Evolutionary conservation across 1,284 basidiomycete species (phyloP), one percentile per base, ranked within the genome.

Genomic region (Pisolithus thermaeus): DNA sequence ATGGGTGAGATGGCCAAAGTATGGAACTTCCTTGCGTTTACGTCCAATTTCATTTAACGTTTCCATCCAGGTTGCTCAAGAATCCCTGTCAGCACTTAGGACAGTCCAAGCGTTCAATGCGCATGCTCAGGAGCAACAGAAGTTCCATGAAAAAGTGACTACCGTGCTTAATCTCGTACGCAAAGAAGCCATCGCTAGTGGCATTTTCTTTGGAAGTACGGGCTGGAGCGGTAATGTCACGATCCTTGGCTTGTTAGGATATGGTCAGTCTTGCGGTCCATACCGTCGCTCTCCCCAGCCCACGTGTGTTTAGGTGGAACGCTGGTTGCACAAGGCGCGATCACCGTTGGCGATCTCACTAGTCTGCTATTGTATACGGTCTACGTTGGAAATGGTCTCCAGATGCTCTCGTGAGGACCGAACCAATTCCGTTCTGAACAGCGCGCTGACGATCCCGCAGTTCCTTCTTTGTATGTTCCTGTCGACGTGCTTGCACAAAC

Each of bases 161-260:
- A 69, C 70, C 4, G 90, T 98, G 5, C 80, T 96, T 20, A 67
- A 74, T 4, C 79, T 98, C 46, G 90, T 89, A 16, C 83, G 82
- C 57, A 91, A 87, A 62, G 96, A 99, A 71, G 93, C 96, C 0
- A 76, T 90, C 55, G 95, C 95, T 0, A 88, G 84, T 48, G 95
- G 90, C 14, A 85, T 94, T 54, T 98, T 97, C 73, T 97, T 92
- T 68, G 95, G 92, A 14, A 83, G 84, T 51, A 96, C 91, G 0
- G 94, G 94, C 0, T 91, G 95, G 80, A 93, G 93, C 47, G 97
- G 97, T 9, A 99, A 99, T 67, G 78, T 97, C 44, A 93, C 94
- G 0, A 73, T 98, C 55, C 74, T 99, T 41, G 91, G 87, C 46
- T 71, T 99, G 36, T 75, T 99, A 35, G 92, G 92, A 41, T 99